These are phyloP conservation scores for Heliamphora exappendiculata DNA, from an alignment of 148 eudicot genomes.

Conservation along the genomic window DNA sequence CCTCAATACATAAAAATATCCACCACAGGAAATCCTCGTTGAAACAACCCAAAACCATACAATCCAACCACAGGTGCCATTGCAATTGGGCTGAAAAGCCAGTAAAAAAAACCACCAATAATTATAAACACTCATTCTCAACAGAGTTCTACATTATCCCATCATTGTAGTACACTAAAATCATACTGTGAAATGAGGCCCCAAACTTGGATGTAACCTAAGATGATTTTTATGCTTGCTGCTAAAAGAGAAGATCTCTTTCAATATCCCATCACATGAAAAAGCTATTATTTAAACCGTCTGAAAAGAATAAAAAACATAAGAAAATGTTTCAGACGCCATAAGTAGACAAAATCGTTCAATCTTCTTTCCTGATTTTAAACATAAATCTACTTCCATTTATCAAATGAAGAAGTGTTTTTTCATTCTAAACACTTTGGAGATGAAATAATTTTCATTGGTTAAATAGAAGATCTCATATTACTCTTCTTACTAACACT, in stretches of 20 bases:
- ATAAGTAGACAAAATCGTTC: neutral
- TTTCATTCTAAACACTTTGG: no score
- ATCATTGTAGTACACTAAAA: neutral
- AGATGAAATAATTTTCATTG: no score
- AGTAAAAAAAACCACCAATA: conserved; percentile 23
- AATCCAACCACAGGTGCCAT: conserved; percentile 99
- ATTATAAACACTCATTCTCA: neutral
- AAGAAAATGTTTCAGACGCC: no score
- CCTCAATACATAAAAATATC: no score
- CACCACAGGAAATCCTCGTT: conserved; percentile 89
- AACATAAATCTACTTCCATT: neutral
- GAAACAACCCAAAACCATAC: conserved; percentile 90
- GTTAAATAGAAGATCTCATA: no score
- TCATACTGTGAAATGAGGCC: conserved; percentile 90
- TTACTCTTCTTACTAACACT: neutral
- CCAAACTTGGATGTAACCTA: conserved; percentile 98
- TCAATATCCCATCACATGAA: neutral
- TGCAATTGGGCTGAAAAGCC: conserved; percentile 97
- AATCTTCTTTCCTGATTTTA: neutral
- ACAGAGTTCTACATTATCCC: neutral
- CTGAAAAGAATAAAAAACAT: neutral
- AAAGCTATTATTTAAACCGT: neutral
- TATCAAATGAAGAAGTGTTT: neutral
- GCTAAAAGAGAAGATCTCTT: conserved; percentile 41
- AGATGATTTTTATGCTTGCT: conserved; percentile 81